Base-by-base conservation (phyloP, 2,329 filamentous ascomycete genomes). In the Hymenoscyphus repandus region DNA sequence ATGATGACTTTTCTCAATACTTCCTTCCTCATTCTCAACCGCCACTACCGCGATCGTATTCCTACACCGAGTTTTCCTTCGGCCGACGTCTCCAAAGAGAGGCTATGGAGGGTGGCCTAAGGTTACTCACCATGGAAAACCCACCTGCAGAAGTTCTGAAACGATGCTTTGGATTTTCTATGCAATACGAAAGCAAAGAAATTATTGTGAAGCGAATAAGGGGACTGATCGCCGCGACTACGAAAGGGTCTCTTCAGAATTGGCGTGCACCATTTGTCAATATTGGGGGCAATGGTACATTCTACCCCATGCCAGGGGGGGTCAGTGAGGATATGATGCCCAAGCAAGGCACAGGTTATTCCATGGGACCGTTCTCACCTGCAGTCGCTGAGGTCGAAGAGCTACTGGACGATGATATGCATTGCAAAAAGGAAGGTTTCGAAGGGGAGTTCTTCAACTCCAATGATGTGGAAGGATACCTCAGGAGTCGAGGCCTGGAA, bases 361-460 rank as follows among this genome's bases (percentile, higher is more conserved):
- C 71, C 2, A 73, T 73, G 55, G 78, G 79, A 0, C 78, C 79
- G 0, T 80, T 78, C 53, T 64, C 68, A 5, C 57, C 67, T 5
- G 62, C 61, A 3, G 64, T 74, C 2, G 69, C 69, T 30, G 58
- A 69, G 1, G 65, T 71, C 15, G 74, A 77, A 22, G 64, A 69
- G 5, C 59, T 68, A 17, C 58, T 83, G 6, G 70, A 74, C 34
- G 62, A 67, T 11, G 70, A 73, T 13, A 72, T 86, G 57, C 70
- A 70, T 17, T 75, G 79, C 56, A 75, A 74, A 36, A 66, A 83
- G 6, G 74, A 78, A 1, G 85, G 81, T 0, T 86, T 84, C 54
- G 78, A 86, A 52, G 87, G 87, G 4, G 80, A 88, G 45, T 93
- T 88, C 73, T 88, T 86, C 58, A 88, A 93, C 62, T 71, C 82